phyloP scores from a whole-genome alignment of 192 early-diverging fungal species.

The Backusella westeae region DNA sequence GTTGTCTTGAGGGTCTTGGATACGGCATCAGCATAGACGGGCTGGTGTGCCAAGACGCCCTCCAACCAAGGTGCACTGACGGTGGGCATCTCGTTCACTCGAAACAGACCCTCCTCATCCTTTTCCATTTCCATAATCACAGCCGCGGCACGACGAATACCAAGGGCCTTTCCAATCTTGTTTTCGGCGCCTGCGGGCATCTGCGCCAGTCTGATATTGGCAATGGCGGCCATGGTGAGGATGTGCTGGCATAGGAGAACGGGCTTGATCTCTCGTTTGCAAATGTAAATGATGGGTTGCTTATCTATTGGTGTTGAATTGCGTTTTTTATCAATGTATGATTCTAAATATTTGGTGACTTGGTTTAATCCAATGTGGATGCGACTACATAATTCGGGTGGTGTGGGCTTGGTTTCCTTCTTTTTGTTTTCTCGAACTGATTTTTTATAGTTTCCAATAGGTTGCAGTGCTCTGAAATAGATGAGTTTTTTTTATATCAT shows the following conservation, averaged over 20 bases:
- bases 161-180: not conserved
- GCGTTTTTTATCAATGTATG: not conserved
- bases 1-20: conserved; percentile 8
- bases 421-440: not conserved
- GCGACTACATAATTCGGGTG: conserved; percentile 9
- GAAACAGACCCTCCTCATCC: conserved; percentile 4
- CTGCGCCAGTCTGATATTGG: not conserved
- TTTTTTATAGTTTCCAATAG: conserved; percentile 8
- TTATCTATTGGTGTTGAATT: not conserved
- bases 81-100: not conserved
- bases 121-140: not conserved
- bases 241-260: conserved; percentile 6
- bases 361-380: conserved; percentile 9
- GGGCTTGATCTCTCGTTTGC: conserved; percentile 18
- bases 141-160: not conserved
- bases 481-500: not conserved
- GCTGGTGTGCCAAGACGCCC: not conserved
- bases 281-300: not conserved
- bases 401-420: not conserved
- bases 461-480: not conserved
- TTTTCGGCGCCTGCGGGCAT: conserved; percentile 5
- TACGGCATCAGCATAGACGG: not conserved
- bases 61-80: conserved; percentile 13
- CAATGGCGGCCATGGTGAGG: conserved; percentile 13
- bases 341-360: conserved; percentile 15